Conservation (phyloP, 768 basidiomycete species). For the Suillus occidentalis region DNA sequence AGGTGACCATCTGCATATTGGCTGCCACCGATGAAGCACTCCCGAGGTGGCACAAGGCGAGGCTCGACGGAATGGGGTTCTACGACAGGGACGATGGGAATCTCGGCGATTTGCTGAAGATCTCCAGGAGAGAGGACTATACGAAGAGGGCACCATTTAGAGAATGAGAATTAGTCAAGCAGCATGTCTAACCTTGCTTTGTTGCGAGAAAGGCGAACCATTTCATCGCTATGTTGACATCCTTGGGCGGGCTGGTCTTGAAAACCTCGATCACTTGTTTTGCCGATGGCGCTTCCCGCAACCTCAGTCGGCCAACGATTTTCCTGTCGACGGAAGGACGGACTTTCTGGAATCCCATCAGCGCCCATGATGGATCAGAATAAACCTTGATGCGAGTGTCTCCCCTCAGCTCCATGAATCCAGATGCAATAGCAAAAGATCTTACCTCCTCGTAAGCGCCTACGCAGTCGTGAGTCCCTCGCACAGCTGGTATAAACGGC, state of each 20-base stretch:
- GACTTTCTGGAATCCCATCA: conserved; percentile 69
- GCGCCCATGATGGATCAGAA: conserved; percentile 58
- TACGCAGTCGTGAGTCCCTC: conserved; percentile 45
- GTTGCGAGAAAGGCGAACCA: conserved; percentile 68
- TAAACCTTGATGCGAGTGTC: conserved; percentile 51
- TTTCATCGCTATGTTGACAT: conserved; percentile 46
- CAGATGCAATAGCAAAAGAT: conserved; percentile 4
- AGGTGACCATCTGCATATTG: conserved; percentile 44
- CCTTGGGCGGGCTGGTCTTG: conserved; percentile 49
- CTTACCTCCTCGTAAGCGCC: conserved; percentile 66
- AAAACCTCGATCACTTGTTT: conserved; percentile 55
- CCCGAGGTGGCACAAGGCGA: conserved; percentile 50
- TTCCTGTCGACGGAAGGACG: conserved; percentile 49
- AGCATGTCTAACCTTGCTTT: conserved; percentile 42
- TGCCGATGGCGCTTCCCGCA: conserved; percentile 64
- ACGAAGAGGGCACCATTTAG: background rate
- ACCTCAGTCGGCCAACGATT: conserved; percentile 54
- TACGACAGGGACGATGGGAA: conserved; percentile 62
- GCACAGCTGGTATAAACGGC: conserved; percentile 74
- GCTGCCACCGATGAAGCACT: conserved; percentile 56
- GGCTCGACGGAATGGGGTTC: conserved; percentile 5
- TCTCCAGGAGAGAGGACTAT: conserved; percentile 57
- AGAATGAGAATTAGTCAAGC: background rate
- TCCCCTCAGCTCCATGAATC: background rate
- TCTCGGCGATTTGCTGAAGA: conserved; percentile 50